Base-by-base conservation (phyloP, 2,329 filamentous ascomycete genomes). In the Dothiorella sarmentorum region DNA sequence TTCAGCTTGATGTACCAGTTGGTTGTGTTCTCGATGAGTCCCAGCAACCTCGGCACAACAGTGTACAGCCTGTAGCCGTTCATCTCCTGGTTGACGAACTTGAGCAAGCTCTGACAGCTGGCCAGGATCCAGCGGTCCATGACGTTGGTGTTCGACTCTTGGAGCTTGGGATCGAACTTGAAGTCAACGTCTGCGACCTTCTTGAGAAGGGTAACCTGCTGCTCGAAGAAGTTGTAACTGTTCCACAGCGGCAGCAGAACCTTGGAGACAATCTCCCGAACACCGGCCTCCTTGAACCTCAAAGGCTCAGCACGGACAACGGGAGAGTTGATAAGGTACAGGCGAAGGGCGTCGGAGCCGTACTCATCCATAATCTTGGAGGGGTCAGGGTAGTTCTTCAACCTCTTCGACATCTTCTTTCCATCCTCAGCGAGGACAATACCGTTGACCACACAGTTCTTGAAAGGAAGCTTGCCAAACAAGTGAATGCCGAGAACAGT, bases 1-100 rank as follows among this genome's bases (percentile, higher is more conserved):
- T 97, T 97, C 79, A 96, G 95, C 61, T 91, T 85, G 72, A 97
- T 97, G 76, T 97, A 97, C 92, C 92, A 97, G 75, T 97, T 97
- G n/a, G 92, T 97, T 3, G 90, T 91, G 75, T 95, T 91, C 68
- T 97, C 93, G 64, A 97, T 95, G 68, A 96, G 82, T 33, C 82
- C 83, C 17, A 96, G 82, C 61, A 97, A 77, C 63, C 89, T 83
- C 7, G 92, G 92, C 43, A 96, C 91, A 43, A 97, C 93, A 1
- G 92, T 97, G 75, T 97, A 97, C 29, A 79, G 67, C 60, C 67
- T 73, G 81, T 82, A 80, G 80, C 85, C 86, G 55, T 82, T 81
- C 93, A 97, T 97, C 76, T 97, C 93, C 66, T 89, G 80, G 70
- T 97, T 93, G 56, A 97, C 90, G 70, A 94, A 97, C 68, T 91